Evolutionary conservation across 495 filamentous ascomycete species (phyloP).

Genomic region (Beverwykella pulmonaria): DNA sequence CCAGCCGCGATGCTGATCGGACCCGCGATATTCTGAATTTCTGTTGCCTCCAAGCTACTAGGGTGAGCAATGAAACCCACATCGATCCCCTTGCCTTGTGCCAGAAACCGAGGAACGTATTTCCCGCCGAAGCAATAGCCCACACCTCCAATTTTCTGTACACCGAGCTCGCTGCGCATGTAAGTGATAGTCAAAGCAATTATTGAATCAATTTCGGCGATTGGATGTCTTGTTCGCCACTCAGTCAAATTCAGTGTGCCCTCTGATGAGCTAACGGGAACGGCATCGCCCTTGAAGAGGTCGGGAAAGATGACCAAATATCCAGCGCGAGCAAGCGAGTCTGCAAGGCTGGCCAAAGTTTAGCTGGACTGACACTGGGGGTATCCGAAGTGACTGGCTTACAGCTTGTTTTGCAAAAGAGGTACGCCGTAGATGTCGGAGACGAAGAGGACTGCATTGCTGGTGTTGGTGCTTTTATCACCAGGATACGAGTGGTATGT

Average conservation of each 20-base stretch:
- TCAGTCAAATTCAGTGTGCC: conserved; percentile 8
- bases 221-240: conserved; percentile 14
- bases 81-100: conserved; percentile 19
- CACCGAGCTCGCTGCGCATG: conserved; percentile 14
- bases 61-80: conserved; percentile 31
- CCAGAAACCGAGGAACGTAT: conserved; percentile 25
- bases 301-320: conserved; percentile 23
- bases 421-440: conserved; percentile 27
- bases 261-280: neutral
- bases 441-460: conserved; percentile 22
- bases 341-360: conserved; percentile 19
- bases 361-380: no score
- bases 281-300: conserved; percentile 26
- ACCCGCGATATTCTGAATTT: conserved; percentile 21
- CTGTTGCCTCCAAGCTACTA: conserved; percentile 4
- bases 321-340: conserved; percentile 20
- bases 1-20: conserved; percentile 32
- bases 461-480: neutral
- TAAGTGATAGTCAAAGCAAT: conserved; percentile 17
- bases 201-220: conserved; percentile 12
- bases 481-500: conserved; percentile 20
- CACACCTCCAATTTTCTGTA: conserved; percentile 11
- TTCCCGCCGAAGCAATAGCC: conserved; percentile 32
- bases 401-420: conserved; percentile 27
- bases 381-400: neutral